Evolutionary conservation across 768 basidiomycete species (phyloP), one percentile per base, ranked within the genome.

Genomic region (Suillus subluteus): DNA sequence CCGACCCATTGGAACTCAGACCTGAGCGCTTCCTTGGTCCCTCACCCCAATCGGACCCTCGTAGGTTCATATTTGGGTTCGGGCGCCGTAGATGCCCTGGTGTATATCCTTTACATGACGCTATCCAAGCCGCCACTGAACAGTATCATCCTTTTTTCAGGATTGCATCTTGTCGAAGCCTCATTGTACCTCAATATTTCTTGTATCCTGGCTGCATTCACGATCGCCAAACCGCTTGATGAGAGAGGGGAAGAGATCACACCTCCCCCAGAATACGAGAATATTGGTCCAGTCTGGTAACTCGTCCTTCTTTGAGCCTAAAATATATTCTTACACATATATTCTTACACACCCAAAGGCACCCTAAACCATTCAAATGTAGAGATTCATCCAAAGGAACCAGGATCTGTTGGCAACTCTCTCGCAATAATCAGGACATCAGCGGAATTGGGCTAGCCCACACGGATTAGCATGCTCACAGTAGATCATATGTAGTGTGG

Each of bases 131-230:
- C 6, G 50, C 13, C 6, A 56, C n/a, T 56, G 55, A 56, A 56
- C n/a, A 1, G 9, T 21, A 5, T 6, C 21, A 9, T n/a, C 26
- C 35, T 37, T 56, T 11, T 56, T 56, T 56, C 35, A 56, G 55
- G 55, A 13, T 12, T 9, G 16, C 68, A 79, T 67, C 68, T 82
- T 6, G 81, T 76, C 0, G 74, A 78, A 65, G 69, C 73, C 3
- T 21, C 44, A 2, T 21, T 44, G 3, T 44, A 44, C 44, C 44
- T 44, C 8, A 44, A 44, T 44, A 44, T 21, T 21, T 21, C 44
- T 44, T 44, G 44, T 44, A 21, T 9, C 44, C 58, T 46, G 4
- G 21, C 44, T 46, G 21, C 21, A 3, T 46, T 46, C 21, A 46
- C 44, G 44, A 46, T 46, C 1, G 44, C 21, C 44, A 44, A 44